Evolutionary conservation across 2,329 filamentous ascomycete species (phyloP), one percentile per base, ranked within the genome.

Genomic region (Rachicladosporium sp.): DNA sequence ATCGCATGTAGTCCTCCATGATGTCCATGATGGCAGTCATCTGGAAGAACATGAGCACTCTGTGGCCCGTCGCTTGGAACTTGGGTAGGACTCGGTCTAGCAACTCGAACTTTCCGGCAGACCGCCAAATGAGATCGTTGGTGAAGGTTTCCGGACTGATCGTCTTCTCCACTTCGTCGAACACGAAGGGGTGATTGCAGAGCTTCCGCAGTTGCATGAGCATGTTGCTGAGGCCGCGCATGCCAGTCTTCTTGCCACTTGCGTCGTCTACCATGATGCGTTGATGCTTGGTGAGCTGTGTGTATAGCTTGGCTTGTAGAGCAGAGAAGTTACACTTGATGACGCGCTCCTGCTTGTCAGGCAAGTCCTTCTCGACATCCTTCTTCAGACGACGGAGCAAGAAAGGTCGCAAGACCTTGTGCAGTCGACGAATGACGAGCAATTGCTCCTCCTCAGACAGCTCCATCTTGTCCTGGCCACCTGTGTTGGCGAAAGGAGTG

Each of bases 21-120:
- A 98, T 98, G 64, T 98, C 94, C 91, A 98, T 98, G 59, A 98
- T 98, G 46, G 93, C 88, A 3, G 91, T 98, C 91, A 98, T 98
- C 62, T 98, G 91, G 73, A 98, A 98, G 74, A 98, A 98, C 83
- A 98, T 96, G 60, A 98, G 71, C 21, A 96, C 87, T 63, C 91
- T 82, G 75, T 98, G 91, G 10, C 86, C 86, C 1, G 85, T 88
- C 3, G 74, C 79, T 51, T 84, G 76, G 63, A 98, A 96, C 65
- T 98, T 98, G 35, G 91, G 91, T 47, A 98, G 63, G 45, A 98
- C 72, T 37, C 91, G 76, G 60, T 98, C 91, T 19, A 98, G 71
- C 23, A 98, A 71, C 66, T 98, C 91, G 54, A 98, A 98, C 65
- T 98, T 98, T 57, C 91, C 93, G 23, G 89, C 78, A 2, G 89